Base-by-base conservation (phyloP, 371 early-diverging fungal species). In the Apophysomyces trapeziformis region DNA sequence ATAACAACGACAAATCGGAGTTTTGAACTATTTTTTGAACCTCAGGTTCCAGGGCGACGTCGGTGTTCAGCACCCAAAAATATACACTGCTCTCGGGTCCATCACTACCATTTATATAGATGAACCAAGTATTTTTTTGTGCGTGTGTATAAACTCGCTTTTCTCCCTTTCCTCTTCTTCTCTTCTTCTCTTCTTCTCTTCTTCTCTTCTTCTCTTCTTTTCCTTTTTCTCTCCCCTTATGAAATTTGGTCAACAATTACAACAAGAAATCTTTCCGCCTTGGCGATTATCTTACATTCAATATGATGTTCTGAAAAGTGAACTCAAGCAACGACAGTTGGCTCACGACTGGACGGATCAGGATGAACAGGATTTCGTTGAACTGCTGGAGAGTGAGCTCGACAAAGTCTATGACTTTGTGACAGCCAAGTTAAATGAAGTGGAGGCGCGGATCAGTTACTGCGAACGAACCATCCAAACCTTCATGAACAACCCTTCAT, bases 231-330 rank as follows among this genome's bases (percentile, higher is more conserved):
- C 38, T 63, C n/a, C 45, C 45, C 58, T 43, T 45, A 80, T 80
- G 81, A 80, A 80, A 65, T 80, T 74, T 73, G 81, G 76, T 35
- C 69, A 70, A 58, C 78, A 80, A 71, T 69, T 80, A 57, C 76
- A 76, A 65, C 70, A 80, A 38, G 76, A 73, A 54, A 69, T 80
- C 9, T 80, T 80, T 65, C 69, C 76, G 13, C 81, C 81, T 26
- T 98, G 97, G 95, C 85, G 90, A 66, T 89, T 92, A 73, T 94
- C 96, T 68, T 98, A 97, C 77, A 75, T 97, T 8, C 93, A 95
- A 69, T 99, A 98, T 65, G 92, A 95, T 67, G 89, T 87, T 7
- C 88, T 97, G 66, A 97, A 96, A 72, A 82, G 84, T 11, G 91
- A 87, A 65, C 85, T 96, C 64, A 95, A 95, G 73, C 76, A 78